Percentiles rank a stretch among this genome's conserved stretches.
Evolutionary conservation across 179 eudicot species (phyloP).

Genomic region (Corrigiola litoralis): DNA sequence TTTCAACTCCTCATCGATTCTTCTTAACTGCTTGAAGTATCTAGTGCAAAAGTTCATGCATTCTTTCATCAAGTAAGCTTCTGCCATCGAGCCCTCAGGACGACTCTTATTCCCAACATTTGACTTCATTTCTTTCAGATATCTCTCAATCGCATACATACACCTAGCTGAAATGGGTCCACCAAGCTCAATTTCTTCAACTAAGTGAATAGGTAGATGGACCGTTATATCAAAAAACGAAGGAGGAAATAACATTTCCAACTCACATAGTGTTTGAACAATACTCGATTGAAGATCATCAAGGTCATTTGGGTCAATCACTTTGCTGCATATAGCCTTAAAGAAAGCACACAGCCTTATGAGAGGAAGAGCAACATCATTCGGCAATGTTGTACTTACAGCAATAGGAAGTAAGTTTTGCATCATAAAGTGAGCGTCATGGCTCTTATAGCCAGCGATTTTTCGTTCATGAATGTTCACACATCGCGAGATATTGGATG

Average conservation of each 20-base stretch:
- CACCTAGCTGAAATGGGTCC: background rate
- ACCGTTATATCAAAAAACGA: conserved; percentile 24
- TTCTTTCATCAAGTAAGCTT: conserved; percentile 16
- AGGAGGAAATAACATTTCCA: conserved; percentile 13
- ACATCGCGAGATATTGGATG: conserved; percentile 21
- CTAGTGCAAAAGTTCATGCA: conserved; percentile 11
- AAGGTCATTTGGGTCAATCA: conserved; percentile 1
- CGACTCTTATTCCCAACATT: conserved; percentile 9
- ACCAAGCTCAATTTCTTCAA: conserved; percentile 1
- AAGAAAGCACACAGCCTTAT: conserved; percentile 12
- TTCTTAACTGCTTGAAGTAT: background rate
- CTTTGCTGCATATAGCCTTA: background rate
- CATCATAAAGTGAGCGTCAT: conserved; percentile 17
- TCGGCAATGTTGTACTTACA: background rate
- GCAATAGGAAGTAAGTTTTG: conserved; percentile 10
- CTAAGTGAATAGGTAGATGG: conserved; percentile 24
- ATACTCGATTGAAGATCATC: background rate
- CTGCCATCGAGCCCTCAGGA: conserved; percentile 16
- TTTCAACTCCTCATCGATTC: background rate
- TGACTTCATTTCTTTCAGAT: background rate
- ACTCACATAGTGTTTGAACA: conserved; percentile 5
- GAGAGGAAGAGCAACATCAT: background rate
- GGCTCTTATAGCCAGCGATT: conserved; percentile 9
- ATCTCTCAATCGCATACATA: conserved; percentile 13
- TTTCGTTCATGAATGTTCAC: conserved; percentile 2